Evolutionary conservation across 768 basidiomycete genomes (phyloP).

Genomic region (Tubosaeta sp.): DNA sequence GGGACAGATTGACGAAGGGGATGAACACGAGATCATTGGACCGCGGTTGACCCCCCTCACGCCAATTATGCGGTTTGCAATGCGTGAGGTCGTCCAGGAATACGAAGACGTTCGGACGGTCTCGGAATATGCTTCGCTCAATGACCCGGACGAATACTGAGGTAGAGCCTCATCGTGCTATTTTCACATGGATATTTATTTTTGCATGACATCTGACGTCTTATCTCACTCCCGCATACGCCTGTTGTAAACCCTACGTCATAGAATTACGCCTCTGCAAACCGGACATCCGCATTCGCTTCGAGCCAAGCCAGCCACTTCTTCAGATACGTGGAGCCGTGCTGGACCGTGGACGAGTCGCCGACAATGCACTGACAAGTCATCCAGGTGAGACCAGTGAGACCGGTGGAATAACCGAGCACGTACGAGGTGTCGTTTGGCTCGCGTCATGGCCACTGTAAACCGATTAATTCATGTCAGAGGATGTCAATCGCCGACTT

Average conservation of each 20-base stretch:
- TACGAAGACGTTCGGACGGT: conserved; percentile 73
- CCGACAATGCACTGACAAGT: conserved; percentile 77
- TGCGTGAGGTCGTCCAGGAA: conserved; percentile 79
- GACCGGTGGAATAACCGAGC: not conserved
- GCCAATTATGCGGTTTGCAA: conserved; percentile 80
- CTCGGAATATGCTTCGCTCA: conserved; percentile 74
- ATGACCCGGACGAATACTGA: conserved; percentile 68
- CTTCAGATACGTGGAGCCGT: conserved; percentile 81
- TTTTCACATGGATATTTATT: conserved; percentile 12
- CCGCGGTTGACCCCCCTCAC: conserved; percentile 75
- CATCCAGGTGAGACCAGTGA: not conserved
- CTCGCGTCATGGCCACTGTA: conserved; percentile 87
- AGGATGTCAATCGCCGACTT: conserved; percentile 10
- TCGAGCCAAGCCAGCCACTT: conserved; percentile 93
- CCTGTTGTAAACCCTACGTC: not conserved
- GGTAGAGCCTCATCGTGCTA: conserved; percentile 1
- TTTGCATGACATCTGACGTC: not conserved
- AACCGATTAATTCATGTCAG: not conserved
- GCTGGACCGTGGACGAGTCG: conserved; percentile 85
- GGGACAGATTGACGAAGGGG: conserved; percentile 46
- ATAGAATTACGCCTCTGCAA: conserved; percentile 50
- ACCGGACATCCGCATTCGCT: conserved; percentile 84
- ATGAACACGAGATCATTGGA: conserved; percentile 56
- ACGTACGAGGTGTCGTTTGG: conserved; percentile 80
- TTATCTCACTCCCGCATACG: conserved; percentile 2